Conservation (phyloP, 352 stramenopile genomes). For the Globisporangium recalcitrans region DNA sequence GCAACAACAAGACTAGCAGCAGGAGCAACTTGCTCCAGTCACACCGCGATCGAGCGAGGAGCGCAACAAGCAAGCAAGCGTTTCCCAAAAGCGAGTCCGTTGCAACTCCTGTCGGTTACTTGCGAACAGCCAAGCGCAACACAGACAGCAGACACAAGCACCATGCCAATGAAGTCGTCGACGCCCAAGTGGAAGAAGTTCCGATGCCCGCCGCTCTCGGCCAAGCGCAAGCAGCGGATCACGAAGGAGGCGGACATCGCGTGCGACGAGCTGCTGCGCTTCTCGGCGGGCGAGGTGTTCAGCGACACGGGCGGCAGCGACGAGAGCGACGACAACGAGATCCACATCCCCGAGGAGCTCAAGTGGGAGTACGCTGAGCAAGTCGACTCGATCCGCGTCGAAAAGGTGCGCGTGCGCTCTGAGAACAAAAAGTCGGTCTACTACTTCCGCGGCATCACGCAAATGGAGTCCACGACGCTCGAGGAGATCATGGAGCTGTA, state of each 20-base stretch:
- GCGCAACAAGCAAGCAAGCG: background rate
- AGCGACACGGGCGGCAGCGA: constrained; percentile 21
- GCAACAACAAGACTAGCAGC: background rate
- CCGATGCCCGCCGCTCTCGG: constrained; percentile 64
- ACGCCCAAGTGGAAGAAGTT: constrained; percentile 74
- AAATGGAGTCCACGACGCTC: constrained; percentile 47
- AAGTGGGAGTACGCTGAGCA: constrained; percentile 74
- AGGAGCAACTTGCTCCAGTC: background rate
- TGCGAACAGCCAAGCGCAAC: background rate
- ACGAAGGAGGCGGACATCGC: constrained; percentile 62
- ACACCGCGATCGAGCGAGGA: too few species aligned
- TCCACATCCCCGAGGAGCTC: constrained; percentile 30
- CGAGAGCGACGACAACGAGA: constrained; percentile 14
- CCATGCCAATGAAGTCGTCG: constrained; percentile 34
- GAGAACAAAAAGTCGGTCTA: constrained; percentile 55
- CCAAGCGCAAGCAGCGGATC: constrained; percentile 57
- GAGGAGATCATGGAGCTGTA: constrained; percentile 76
- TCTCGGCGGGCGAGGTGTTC: constrained; percentile 60
- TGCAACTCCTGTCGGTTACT: background rate
- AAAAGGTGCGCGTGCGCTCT: constrained; percentile 70
- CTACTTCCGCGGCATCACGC: constrained; percentile 69
- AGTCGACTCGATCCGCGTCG: constrained; percentile 59
- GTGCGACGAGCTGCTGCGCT: constrained; percentile 73
- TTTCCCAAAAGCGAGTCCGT: background rate
- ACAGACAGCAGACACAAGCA: background rate